A percentile compares a stretch with the other conserved stretches of the same genome.
phyloP scores from a whole-genome alignment of 176 grass and related monocot species.

The Saccharum officinarum region DNA sequence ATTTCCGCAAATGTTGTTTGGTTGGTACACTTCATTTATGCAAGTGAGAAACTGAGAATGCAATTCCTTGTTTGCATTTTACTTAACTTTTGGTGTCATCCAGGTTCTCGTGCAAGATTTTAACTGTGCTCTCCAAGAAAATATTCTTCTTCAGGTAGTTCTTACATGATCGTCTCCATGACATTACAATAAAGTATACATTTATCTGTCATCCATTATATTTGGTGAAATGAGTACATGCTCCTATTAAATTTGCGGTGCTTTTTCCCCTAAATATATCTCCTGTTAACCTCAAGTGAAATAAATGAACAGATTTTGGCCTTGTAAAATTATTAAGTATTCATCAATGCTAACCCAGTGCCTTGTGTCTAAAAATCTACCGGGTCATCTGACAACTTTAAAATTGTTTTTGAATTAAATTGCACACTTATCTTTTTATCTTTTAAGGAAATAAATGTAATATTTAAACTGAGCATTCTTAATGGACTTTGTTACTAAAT shows the following conservation, averaged over 20 bases:
- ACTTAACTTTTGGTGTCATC: conserved; percentile 11
- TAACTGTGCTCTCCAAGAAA: conserved; percentile 92
- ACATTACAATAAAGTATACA: not conserved
- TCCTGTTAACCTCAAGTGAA: not conserved
- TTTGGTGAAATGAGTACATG: conserved; percentile 10
- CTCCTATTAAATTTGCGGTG: not conserved
- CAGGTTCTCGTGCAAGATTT: conserved; percentile 97
- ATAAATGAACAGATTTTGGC: not conserved
- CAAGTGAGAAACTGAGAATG: conserved; percentile 3
- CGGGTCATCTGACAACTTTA: not conserved
- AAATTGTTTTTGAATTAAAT: not conserved
- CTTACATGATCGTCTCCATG: not conserved
- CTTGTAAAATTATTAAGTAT: not conserved
- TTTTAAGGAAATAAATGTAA: not conserved
- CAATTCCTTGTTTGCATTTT: not conserved
- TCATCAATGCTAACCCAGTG: not conserved
- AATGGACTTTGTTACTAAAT: conserved; percentile 24
- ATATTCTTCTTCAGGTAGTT: conserved; percentile 93
- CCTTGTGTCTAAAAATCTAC: not conserved
- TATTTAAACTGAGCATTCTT: conserved; percentile 32
- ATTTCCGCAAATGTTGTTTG: not conserved
- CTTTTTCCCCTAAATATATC: too few relatives aligned
- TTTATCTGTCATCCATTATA: conserved; percentile 1
- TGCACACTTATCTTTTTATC: conserved; percentile 8
- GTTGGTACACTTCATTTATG: not conserved